Conservation (phyloP, 2,329 filamentous ascomycete genomes). For the Botrytis medusae region DNA sequence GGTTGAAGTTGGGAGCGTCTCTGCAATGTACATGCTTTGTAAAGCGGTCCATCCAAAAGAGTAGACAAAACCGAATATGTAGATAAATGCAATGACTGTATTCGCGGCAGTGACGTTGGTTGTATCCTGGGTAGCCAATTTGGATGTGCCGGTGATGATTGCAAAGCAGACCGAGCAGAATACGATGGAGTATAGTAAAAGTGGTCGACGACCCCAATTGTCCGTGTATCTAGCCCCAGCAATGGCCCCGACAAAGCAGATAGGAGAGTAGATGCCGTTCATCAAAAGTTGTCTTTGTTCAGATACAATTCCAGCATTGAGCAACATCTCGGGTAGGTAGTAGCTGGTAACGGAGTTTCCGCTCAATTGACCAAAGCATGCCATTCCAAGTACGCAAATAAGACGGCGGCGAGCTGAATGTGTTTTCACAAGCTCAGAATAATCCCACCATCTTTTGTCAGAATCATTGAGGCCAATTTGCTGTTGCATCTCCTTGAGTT, state of each 20-base stretch:
- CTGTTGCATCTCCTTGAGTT: constrained; percentile 35
- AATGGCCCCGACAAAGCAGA: constrained; percentile 42
- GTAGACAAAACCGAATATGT: constrained; percentile 53
- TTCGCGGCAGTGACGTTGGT: constrained; percentile 43
- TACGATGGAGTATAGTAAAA: constrained; percentile 50
- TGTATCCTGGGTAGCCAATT: constrained; percentile 36
- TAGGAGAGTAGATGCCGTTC: constrained; percentile 42
- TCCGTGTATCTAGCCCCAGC: constrained; percentile 31
- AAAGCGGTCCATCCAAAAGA: constrained; percentile 53
- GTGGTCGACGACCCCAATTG: constrained; percentile 37
- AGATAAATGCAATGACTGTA: constrained; percentile 51
- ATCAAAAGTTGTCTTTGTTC: constrained; percentile 45
- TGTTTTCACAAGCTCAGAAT: constrained; percentile 34
- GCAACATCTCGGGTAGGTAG: constrained; percentile 33
- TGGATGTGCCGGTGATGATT: constrained; percentile 50
- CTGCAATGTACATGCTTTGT: constrained; percentile 51
- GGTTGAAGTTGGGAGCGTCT: constrained; percentile 47
- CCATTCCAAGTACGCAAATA: constrained; percentile 39
- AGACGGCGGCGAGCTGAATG: constrained; percentile 34
- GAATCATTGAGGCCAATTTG: constrained; percentile 34
- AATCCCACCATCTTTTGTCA: constrained; percentile 40
- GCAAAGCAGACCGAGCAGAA: constrained; percentile 50
- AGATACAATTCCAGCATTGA: constrained; percentile 34
- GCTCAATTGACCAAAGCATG: constrained; percentile 36
- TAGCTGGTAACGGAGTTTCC: constrained; percentile 41